Evolutionary conservation across 1,284 basidiomycete species (phyloP).

Genomic region (Mixia osmundae): DNA sequence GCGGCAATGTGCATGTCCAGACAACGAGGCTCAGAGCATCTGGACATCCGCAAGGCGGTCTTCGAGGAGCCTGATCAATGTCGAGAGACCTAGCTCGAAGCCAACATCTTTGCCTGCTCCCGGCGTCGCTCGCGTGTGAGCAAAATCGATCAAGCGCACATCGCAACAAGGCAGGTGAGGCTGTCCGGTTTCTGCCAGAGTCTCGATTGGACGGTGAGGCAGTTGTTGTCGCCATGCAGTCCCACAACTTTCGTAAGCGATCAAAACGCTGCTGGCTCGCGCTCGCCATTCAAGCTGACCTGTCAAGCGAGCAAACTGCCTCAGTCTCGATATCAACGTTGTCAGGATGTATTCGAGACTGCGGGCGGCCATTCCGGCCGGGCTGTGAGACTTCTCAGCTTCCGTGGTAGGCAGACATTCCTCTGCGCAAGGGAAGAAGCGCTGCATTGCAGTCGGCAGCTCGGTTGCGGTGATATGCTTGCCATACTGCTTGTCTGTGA

Average conservation of each 20-base stretch:
- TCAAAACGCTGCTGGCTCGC: conserved; percentile 52
- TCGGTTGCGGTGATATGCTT: conserved; percentile 43
- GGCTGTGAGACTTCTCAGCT: conserved; percentile 18
- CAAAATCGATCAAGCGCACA: conserved; percentile 78
- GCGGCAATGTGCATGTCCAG: too few species aligned
- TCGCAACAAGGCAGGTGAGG: conserved; percentile 29
- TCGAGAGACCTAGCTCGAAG: conserved; percentile 45
- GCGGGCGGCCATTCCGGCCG: conserved; percentile 26
- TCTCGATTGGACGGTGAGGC: conserved; percentile 16
- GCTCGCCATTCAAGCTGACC: conserved; percentile 44
- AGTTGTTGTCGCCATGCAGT: conserved; percentile 29
- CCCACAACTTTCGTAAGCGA: conserved; percentile 74
- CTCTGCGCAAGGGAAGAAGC: conserved; percentile 35
- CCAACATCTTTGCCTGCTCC: conserved; percentile 59
- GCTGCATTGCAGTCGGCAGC: conserved; percentile 44
- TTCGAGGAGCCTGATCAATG: conserved; percentile 35
- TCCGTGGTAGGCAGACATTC: conserved; percentile 11
- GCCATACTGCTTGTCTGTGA: conserved; percentile 55
- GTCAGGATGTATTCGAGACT: conserved; percentile 34
- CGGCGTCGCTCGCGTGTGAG: conserved; percentile 46
- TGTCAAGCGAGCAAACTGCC: conserved; percentile 34
- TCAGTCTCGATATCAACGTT: conserved; percentile 36
- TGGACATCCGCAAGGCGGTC: conserved; percentile 22
- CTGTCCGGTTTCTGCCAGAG: conserved; percentile 20
- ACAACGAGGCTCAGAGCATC: too few species aligned